Evolutionary conservation across 1,284 basidiomycete species (phyloP).

Genomic region (Ustilago shanxiensis): DNA sequence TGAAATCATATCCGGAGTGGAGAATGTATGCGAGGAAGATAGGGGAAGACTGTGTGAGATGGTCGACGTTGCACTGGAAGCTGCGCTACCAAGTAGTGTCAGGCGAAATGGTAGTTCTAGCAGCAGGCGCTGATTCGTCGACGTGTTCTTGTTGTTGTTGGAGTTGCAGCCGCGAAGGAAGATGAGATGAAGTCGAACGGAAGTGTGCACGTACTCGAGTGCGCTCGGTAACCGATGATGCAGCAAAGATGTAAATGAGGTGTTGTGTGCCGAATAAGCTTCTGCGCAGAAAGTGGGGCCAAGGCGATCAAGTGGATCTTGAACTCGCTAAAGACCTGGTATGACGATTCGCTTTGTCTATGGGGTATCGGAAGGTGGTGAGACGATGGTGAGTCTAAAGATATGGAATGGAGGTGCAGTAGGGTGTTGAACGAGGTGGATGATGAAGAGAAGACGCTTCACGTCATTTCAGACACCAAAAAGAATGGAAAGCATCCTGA

Average conservation of each 20-base stretch:
- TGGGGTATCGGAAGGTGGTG: no score
- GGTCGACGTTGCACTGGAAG: not conserved
- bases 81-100: not conserved
- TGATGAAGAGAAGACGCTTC: not conserved
- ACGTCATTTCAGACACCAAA: no score
- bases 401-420: not conserved
- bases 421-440: not conserved
- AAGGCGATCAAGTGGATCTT: not conserved
- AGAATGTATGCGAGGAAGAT: not conserved
- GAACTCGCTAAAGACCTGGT: no score
- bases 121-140: not conserved
- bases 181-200: conserved; percentile 16
- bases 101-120: not conserved
- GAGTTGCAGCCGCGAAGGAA: not conserved
- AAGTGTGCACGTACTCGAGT: not conserved
- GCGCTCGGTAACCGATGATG: not conserved
- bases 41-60: no score
- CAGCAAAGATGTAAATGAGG: not conserved
- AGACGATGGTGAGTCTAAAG: no score
- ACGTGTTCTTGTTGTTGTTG: conserved; percentile 18
- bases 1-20: conserved; percentile 20
- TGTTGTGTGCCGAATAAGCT: not conserved
- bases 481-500: not conserved
- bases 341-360: no score
- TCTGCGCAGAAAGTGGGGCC: not conserved